Base-by-base conservation (phyloP, 169 alveolate genomes). In the Plasmodium malariae region DNA sequence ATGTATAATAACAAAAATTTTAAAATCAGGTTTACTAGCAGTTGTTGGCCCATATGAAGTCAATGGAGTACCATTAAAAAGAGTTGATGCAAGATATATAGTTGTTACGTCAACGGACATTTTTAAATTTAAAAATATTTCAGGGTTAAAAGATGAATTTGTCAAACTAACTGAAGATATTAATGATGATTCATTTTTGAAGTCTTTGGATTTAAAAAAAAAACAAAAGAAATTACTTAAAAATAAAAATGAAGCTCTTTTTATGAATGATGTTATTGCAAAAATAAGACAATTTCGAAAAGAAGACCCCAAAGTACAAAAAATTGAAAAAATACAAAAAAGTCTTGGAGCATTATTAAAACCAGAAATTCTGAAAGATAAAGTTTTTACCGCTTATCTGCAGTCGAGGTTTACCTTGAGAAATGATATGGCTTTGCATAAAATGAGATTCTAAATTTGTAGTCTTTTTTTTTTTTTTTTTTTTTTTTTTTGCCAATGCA, bases 61-160 rank as follows among this genome's bases (percentile, higher is more conserved):
- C 73, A 98, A 98, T 92, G 99, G 99, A 32, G 99, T 98, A 48
- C 99, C 99, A 7, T 95, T 98, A 80, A 97, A 98, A 94, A 97
- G 99, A 93, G 99, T 98, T 51, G 97, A 97, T 96, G 98, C 97
- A 74, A 97, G 99, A 54, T 98, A 97, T 93, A 97, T 98, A 78
- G 94, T 98, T 60, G 99, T 99, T 63, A 98, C 99, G 6, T 93
- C 98, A 88, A 97, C 99, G 43, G 97, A 96, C 87, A 95, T 98
- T 51, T 93, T 89, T 65, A 94, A 93, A 55, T 65, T 97, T 57
- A 60, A 78, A 30, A 96, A 96, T 63, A 96, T 94, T 71, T 93
- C 59, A 94, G 72, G 94, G 93, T 19, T 71, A 40, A 60, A 62
- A 74, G 92, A 91, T 74, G 90, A 93, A 57, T 92, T 88, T 89